phyloP scores from a whole-genome alignment of 2,329 filamentous ascomycete species.

The Scedosporium boydii region DNA sequence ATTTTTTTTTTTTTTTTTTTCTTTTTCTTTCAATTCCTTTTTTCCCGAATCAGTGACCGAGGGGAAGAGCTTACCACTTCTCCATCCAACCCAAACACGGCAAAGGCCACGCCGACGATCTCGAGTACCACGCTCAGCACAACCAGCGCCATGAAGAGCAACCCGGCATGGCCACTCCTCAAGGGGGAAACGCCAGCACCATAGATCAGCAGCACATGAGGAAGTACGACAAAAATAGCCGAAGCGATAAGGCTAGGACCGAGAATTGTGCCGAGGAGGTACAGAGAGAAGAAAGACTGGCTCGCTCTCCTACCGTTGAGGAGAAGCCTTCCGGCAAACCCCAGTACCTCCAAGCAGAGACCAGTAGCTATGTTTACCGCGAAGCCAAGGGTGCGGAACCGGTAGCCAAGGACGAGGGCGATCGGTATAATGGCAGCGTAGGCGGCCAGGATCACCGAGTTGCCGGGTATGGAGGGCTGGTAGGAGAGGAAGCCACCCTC shows the following conservation, averaged over 20 bases:
- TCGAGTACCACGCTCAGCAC: conserved; percentile 26
- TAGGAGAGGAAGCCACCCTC: conserved; percentile 27
- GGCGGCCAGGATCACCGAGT: conserved; percentile 27
- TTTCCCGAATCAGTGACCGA: background rate
- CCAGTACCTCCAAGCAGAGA: conserved; percentile 32
- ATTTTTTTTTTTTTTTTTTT: background rate
- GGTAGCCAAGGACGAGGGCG: conserved; percentile 26
- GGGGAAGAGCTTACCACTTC: conserved; percentile 22
- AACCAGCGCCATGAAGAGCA: conserved; percentile 24
- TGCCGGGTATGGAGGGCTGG: conserved; percentile 26
- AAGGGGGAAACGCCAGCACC: conserved; percentile 30
- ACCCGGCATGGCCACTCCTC: conserved; percentile 22
- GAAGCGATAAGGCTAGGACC: conserved; percentile 36
- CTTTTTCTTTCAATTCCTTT: background rate
- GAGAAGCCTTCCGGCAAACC: conserved; percentile 36
- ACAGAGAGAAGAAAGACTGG: conserved; percentile 30
- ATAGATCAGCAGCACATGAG: conserved; percentile 36
- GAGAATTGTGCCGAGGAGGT: conserved; percentile 34
- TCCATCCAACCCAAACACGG: conserved; percentile 22
- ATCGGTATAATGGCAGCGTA: conserved; percentile 30
- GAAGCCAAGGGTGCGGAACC: conserved; percentile 30
- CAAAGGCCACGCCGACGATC: conserved; percentile 30
- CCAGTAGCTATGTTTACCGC: conserved; percentile 28
- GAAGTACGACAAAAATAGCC: conserved; percentile 33
- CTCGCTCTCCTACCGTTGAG: conserved; percentile 24